A percentile compares a stretch with the other conserved stretches of the same genome.
phyloP scores from a whole-genome alignment of 331 rosid species.

The Rosa hybrid region DNA sequence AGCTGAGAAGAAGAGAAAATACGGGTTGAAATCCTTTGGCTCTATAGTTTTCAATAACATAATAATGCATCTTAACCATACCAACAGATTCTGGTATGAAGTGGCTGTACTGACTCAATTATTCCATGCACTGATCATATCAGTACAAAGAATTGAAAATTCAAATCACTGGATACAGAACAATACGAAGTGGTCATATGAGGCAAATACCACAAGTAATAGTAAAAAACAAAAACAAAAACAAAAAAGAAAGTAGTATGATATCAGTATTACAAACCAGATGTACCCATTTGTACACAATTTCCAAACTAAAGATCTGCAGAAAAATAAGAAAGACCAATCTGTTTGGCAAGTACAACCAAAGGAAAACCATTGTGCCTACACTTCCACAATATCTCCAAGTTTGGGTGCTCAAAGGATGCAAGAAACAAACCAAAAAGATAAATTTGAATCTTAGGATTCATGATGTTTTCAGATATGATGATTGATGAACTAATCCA shows the following conservation, averaged over 20 bases:
- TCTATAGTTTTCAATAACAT: not conserved
- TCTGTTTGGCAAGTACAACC: constrained; percentile 9
- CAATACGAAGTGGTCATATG: not conserved
- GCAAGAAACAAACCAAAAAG: not conserved
- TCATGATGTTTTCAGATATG: constrained; percentile 21
- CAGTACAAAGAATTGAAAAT: constrained; percentile 18
- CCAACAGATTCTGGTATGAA: not conserved
- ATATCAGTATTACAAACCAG: constrained; percentile 15
- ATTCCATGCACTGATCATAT: constrained; percentile 20
- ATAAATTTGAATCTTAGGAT: not conserved
- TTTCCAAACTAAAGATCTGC: not conserved
- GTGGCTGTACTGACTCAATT: not conserved
- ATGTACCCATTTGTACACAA: not conserved
- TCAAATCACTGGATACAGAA: not conserved
- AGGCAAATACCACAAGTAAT: not conserved
- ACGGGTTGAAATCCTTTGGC: not conserved
- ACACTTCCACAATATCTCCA: constrained; percentile 20
- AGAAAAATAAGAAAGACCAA: constrained; percentile 30
- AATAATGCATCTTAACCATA: not conserved
- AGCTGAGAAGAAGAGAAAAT: not conserved
- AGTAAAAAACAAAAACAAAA: not conserved
- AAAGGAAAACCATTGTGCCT: constrained; percentile 16
- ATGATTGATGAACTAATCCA: constrained; percentile 15
- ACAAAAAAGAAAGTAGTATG: too few species aligned
- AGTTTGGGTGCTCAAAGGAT: constrained; percentile 30